Percentiles rank a stretch among this genome's conserved stretches.
Conservation (phyloP, 768 basidiomycete genomes). For the Exidia glandulosa region DNA sequence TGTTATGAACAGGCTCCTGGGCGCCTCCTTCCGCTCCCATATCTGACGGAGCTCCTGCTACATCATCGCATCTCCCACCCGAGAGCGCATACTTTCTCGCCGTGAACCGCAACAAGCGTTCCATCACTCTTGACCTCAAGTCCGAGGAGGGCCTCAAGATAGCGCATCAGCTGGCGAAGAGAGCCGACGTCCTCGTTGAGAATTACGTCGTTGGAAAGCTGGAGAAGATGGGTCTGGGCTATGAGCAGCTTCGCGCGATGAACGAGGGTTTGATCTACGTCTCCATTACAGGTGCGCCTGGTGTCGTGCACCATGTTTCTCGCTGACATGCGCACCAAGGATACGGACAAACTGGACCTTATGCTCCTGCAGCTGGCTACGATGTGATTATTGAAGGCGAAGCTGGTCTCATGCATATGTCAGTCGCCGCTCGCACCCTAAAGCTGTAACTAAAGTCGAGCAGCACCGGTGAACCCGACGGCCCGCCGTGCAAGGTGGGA, state of each 20-base stretch:
- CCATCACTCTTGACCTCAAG: constrained; percentile 86
- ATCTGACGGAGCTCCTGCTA: constrained; percentile 32
- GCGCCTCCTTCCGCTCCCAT: constrained; percentile 29
- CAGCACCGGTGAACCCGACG: constrained; percentile 81
- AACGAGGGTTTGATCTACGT: constrained; percentile 80
- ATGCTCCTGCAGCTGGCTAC: constrained; percentile 71
- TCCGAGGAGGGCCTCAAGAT: constrained; percentile 64
- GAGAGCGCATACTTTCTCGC: constrained; percentile 92
- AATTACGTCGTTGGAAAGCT: constrained; percentile 84
- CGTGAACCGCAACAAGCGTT: constrained; percentile 81
- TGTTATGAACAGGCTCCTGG: constrained; percentile 33
- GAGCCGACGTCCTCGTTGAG: constrained; percentile 81
- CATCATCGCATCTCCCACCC: constrained; percentile 58
- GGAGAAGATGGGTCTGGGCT: constrained; percentile 73
- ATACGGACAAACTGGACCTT: constrained; percentile 86
- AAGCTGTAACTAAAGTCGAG: constrained; percentile 5
- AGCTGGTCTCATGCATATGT: constrained; percentile 94
- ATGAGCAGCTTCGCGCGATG: constrained; percentile 64
- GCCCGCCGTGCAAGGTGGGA: constrained; percentile 87
- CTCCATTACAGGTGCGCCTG: constrained; percentile 71
- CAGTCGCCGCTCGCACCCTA: constrained; percentile 22
- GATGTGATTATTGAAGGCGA: constrained; percentile 86
- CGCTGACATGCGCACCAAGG: constrained; percentile 26
- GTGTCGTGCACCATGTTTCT: constrained; percentile 19
- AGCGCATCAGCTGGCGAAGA: constrained; percentile 53